Base-by-base conservation (phyloP, 2,329 filamentous ascomycete genomes). In the Fusarium abutilonis region DNA sequence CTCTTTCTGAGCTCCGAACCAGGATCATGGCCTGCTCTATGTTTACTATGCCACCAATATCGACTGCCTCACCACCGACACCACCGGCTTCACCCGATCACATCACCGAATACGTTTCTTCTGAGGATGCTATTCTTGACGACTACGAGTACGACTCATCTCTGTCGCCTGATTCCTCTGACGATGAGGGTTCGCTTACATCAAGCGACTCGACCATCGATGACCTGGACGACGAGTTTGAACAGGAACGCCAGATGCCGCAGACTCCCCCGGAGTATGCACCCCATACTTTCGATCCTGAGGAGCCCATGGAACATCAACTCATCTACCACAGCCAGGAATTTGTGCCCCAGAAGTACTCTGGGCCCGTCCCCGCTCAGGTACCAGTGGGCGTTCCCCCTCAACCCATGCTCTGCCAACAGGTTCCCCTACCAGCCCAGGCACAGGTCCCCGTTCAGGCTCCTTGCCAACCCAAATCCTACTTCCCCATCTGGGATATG, bases 1-100 rank as follows among this genome's bases (percentile, higher is more conserved):
- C 88, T 53, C 84, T 99, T 63, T 79, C 86, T 52, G 91, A 97
- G 77, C 84, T 99, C 52, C 88, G 90, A 72, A 82, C 86, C 66
- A 82, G 89, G 73, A 95, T 98, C 74, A 75, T 89, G 70, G 83
- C 86, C 63, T 97, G 93, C 80, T 82, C 88, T 29, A 81, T 82
- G 64, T 92, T 97, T 75, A 96, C 89, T 56, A 80, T 76, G 43
- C 81, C 74, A 63, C 54, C 70, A 52, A 64, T 74, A 72, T 56
- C 73, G 64, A 38, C 66, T 58, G 61, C 75, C 70, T 64, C 71
- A n/a, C 68, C 79, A 56, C 72, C 76, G 17, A 75, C 77, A 15
- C 77, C 78, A 9, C 77, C 80, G 44, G 74, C 73, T 23, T 79
- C 80, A 35, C 79, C 81, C 35, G 77, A 79, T 64, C 77, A 74